A percentile compares a stretch with the other conserved stretches of the same genome.
These are phyloP conservation scores for Capillidium heterosporum DNA, from an alignment of 371 early-diverging fungal species.

Conservation along the genomic window DNA sequence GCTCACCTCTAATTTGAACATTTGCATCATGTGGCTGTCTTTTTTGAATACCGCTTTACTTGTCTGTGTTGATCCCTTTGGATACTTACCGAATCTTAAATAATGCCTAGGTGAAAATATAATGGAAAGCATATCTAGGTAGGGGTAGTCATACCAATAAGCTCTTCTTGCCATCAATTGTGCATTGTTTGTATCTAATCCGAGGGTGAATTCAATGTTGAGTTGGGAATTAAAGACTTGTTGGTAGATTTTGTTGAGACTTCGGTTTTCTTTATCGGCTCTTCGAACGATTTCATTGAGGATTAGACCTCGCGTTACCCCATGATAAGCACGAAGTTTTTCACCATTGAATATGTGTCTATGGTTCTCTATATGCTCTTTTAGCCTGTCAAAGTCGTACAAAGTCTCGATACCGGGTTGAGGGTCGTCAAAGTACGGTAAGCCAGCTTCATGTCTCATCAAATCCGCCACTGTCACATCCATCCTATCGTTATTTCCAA, in stretches of 20 bases:
- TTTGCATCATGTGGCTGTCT: neutral
- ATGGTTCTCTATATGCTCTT: conserved; percentile 29
- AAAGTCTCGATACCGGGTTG: conserved; percentile 13
- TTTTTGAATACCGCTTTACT: neutral
- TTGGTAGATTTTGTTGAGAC: conserved; percentile 30
- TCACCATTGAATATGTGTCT: conserved; percentile 39
- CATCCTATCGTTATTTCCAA: conserved; percentile 48
- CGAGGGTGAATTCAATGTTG: conserved; percentile 27
- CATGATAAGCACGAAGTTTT: conserved; percentile 34
- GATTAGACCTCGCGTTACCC: conserved; percentile 44
- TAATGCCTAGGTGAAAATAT: too few species aligned
- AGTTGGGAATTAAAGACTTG: conserved; percentile 23
- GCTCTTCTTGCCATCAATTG: neutral
- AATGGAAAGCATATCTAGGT: neutral
- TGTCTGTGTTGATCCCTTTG: neutral
- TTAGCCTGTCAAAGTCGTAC: conserved; percentile 12
- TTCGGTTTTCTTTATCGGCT: conserved; percentile 27
- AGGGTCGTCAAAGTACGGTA: conserved; percentile 27
- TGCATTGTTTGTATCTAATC: neutral
- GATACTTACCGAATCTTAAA: neutral
- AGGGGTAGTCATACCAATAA: neutral
- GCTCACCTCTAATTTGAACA: neutral
- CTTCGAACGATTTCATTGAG: conserved; percentile 48
- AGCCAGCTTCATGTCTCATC: conserved; percentile 43
- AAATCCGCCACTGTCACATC: conserved; percentile 40